Evolutionary conservation across 768 basidiomycete species (phyloP).

Genomic region (Termitomyces sp.): DNA sequence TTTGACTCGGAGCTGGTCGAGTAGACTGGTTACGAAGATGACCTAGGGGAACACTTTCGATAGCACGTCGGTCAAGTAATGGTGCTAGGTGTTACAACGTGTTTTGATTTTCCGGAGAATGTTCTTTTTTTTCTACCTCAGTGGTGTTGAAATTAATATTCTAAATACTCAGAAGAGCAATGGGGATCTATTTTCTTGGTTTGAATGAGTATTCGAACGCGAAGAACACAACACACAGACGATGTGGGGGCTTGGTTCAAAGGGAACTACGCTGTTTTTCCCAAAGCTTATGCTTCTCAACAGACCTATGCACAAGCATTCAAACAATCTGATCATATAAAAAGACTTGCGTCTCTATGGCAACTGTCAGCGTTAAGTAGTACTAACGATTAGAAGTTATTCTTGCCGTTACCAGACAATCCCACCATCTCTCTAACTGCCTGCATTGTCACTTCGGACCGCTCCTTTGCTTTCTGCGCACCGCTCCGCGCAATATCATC

Average conservation of each 20-base stretch:
- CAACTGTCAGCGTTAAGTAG: background rate
- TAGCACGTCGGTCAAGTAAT: background rate
- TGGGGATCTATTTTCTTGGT: too few relatives aligned
- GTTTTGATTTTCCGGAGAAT: too few relatives aligned
- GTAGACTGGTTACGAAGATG: background rate
- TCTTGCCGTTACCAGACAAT: conserved; percentile 13
- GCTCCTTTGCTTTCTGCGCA: conserved; percentile 51
- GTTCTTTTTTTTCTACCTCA: too few relatives aligned
- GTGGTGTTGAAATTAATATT: background rate
- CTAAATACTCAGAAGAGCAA: background rate
- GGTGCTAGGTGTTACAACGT: too few relatives aligned
- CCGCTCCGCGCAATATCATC: conserved; percentile 59
- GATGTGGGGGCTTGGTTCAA: background rate
- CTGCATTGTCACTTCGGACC: conserved; percentile 59
- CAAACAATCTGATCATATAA: background rate
- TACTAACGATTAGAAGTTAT: background rate
- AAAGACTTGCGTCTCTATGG: background rate
- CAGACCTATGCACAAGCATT: background rate
- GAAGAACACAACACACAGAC: background rate
- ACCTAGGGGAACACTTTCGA: background rate
- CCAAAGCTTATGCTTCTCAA: background rate
- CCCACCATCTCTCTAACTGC: conserved; percentile 71
- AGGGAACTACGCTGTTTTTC: background rate
- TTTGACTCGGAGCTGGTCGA: too few relatives aligned
- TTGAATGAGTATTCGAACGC: background rate